A percentile compares a stretch with the other conserved stretches of the same genome.
Evolutionary conservation across 2,329 filamentous ascomycete genomes (phyloP).

Genomic region (Colletotrichum destructivum): DNA sequence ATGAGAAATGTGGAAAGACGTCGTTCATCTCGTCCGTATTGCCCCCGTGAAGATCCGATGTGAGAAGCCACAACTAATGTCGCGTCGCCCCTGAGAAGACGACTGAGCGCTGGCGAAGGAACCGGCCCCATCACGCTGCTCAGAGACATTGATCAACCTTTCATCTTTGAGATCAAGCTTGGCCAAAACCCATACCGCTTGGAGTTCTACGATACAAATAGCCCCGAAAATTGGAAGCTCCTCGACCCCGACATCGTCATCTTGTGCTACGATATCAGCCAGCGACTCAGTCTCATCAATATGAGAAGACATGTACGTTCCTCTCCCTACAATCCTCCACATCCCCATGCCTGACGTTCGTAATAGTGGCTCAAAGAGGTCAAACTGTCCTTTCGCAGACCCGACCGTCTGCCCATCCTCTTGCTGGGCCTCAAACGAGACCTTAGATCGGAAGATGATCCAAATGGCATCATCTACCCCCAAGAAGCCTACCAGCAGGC

Average conservation of each 20-base stretch:
- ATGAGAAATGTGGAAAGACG: slow-evolving; percentile 72
- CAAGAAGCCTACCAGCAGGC: slow-evolving; percentile 72
- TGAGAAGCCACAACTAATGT: slow-evolving; percentile 20
- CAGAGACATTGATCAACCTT: slow-evolving; percentile 73
- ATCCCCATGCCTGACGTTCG: slow-evolving; percentile 23
- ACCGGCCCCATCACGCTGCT: slow-evolving; percentile 64
- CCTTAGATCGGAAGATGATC: slow-evolving; percentile 69
- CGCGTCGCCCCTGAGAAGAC: slow-evolving; percentile 54
- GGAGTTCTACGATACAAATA: slow-evolving; percentile 73
- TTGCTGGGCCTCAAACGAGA: slow-evolving; percentile 75
- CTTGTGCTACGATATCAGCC: slow-evolving; percentile 75
- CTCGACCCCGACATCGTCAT: slow-evolving; percentile 71
- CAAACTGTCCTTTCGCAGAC: slow-evolving; percentile 62
- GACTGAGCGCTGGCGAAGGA: slow-evolving; percentile 65
- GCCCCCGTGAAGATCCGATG: slow-evolving; percentile 15
- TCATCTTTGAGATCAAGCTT: slow-evolving; percentile 68
- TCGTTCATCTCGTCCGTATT: slow-evolving; percentile 72
- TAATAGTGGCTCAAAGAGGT: slow-evolving; percentile 71
- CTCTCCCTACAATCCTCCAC: not conserved
- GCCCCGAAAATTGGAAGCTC: slow-evolving; percentile 72
- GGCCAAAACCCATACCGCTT: slow-evolving; percentile 62
- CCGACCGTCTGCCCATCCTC: slow-evolving; percentile 67
- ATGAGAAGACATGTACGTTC: slow-evolving; percentile 68
- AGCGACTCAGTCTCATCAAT: slow-evolving; percentile 70
- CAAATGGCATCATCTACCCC: slow-evolving; percentile 73